phyloP scores from a whole-genome alignment of 2,329 filamentous ascomycete species.

The Aspergillus aculeatus region DNA sequence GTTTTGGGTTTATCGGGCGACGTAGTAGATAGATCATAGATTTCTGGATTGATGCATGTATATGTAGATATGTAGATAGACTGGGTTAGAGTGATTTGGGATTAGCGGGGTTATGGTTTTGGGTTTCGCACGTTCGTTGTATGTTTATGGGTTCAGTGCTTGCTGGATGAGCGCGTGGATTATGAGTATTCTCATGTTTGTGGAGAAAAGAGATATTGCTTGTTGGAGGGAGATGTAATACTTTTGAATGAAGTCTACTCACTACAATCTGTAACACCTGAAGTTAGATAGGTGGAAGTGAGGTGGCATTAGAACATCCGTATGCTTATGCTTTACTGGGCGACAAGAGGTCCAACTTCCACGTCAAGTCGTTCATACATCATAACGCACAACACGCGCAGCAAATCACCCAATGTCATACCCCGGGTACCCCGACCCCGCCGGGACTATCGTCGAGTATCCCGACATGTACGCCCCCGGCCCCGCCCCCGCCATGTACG shows the following conservation, averaged over 20 bases:
- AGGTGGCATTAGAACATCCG: not conserved
- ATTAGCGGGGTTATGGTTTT: not conserved
- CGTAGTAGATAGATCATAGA: too few relatives aligned
- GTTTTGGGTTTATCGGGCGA: slow-evolving; percentile 58
- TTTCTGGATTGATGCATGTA: too few relatives aligned
- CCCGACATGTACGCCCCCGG: slow-evolving; percentile 17
- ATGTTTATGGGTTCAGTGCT: too few relatives aligned
- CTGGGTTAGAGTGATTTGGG: not conserved
- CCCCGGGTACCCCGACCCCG: slow-evolving; percentile 14
- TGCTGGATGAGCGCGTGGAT: too few relatives aligned
- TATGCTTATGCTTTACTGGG: not conserved
- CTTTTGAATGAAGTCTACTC: too few relatives aligned
- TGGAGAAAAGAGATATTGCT: too few relatives aligned
- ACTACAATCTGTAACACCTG: too few relatives aligned
- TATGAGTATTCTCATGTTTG: too few relatives aligned
- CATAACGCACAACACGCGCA: not conserved
- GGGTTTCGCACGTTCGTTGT: not conserved
- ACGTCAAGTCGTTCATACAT: not conserved
- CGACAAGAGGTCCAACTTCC: not conserved
- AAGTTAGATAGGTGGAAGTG: not conserved
- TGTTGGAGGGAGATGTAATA: too few relatives aligned
- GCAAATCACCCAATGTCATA: slow-evolving; percentile 14
- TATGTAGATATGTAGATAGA: not conserved
- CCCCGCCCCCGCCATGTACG: slow-evolving; percentile 18
- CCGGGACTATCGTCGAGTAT: slow-evolving; percentile 10